Base-by-base conservation (phyloP, 345 rosid species). In the Salix arbutifolia region DNA sequence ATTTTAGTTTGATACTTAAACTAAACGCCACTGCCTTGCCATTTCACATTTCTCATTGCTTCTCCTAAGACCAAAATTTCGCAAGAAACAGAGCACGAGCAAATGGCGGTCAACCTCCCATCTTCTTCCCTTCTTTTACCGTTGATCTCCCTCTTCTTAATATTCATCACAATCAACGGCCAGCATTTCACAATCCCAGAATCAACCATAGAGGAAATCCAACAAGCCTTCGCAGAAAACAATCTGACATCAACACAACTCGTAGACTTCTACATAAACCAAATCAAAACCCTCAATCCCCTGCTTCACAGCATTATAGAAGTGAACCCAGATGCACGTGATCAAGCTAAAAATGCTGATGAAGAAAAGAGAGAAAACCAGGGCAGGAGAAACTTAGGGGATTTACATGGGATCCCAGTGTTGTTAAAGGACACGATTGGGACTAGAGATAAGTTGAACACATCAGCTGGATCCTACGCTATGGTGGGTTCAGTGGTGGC, bases 401-500 rank as follows among this genome's bases (percentile, higher is more conserved):
- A 70, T 62, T 80, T 94, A 77, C 96, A 88, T 46, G 96, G 93
- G 16, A 84, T 92, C 80, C 96, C 94, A 0, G 8, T 94, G 37
- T 72, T 90, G 33, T 84, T 94, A 72, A 92, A 94, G 82, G 96
- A 94, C 31, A 87, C 74, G 42, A 88, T 91, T 18, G 93, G 81
- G 13, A 89, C 97, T 25, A 87, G 88, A 60, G 92, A 91, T 46
- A 83, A 80, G 84, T 80, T 92, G 81, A 89, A 88, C 83, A 94
- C 94, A 3, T 88, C 94, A 0, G 94, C 92, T n/a, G 94, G 94
- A 6, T 92, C 93, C 1, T 84, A 87, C 6, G 91, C 96, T 0
- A 79, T 92, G 79, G 78, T 90, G 3, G 87, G 96, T 13, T 94
- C 93, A 0, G 77, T 89, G 0, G 93, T 92, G 74, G 78, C 87